Percentiles rank a stretch among this genome's conserved stretches.
Conservation (phyloP, 2,329 filamentous ascomycete species). For the Coniochaeta sp. region DNA sequence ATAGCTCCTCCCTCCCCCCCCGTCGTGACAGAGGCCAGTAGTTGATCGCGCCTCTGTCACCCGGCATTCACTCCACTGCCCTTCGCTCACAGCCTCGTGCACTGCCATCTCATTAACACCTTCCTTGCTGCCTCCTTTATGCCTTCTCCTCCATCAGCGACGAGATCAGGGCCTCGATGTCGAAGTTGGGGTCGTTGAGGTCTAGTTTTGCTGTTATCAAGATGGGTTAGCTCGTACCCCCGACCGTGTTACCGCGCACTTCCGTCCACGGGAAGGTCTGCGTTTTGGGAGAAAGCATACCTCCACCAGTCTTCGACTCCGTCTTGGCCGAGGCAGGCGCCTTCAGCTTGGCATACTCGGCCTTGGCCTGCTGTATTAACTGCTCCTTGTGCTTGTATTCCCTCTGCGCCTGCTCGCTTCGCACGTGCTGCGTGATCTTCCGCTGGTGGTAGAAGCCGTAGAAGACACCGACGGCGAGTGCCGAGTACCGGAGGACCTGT, state of each 20-base stretch:
- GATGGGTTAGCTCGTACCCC: background rate
- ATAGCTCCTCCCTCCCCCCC: background rate
- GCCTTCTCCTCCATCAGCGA: slow-evolving; percentile 49
- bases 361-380: slow-evolving; percentile 89
- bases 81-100: slow-evolving; percentile 16
- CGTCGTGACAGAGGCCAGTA: background rate
- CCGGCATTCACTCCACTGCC: slow-evolving; percentile 8
- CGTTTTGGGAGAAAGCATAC: slow-evolving; percentile 19
- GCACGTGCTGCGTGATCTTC: slow-evolving; percentile 65
- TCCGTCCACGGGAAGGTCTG: background rate
- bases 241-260: background rate
- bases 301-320: slow-evolving; percentile 20
- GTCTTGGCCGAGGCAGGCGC: slow-evolving; percentile 36
- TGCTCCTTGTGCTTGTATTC: slow-evolving; percentile 88
- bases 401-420: slow-evolving; percentile 62
- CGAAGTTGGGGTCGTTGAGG: slow-evolving; percentile 81
- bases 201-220: slow-evolving; percentile 33
- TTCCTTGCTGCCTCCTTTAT: slow-evolving; percentile 26
- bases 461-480: slow-evolving; percentile 83
- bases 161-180: slow-evolving; percentile 78
- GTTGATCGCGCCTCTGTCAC: background rate
- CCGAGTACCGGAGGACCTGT: slow-evolving; percentile 95
- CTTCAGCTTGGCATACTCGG: slow-evolving; percentile 75
- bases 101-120: slow-evolving; percentile 13
- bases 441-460: slow-evolving; percentile 95